A percentile compares a stretch with the other conserved stretches of the same genome.
Conservation (phyloP, 768 basidiomycete species). For the Cyclocybe aegerita region DNA sequence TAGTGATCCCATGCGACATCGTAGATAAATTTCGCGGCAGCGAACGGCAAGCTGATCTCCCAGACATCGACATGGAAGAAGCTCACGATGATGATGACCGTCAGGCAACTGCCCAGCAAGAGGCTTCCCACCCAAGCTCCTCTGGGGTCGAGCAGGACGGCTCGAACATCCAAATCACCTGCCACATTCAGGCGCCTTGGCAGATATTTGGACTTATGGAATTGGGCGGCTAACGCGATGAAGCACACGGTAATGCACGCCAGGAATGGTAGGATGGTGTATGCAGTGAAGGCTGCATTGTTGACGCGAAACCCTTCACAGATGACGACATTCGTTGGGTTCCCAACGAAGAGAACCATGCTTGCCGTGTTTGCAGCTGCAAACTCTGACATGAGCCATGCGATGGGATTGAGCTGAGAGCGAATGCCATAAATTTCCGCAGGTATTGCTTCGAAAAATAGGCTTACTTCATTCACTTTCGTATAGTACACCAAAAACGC, state of each 20-base stretch:
- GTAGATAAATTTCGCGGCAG: slow-evolving; percentile 64
- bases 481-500: slow-evolving; percentile 85
- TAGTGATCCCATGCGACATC: slow-evolving; percentile 65
- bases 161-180: slow-evolving; percentile 46
- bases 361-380: slow-evolving; percentile 80
- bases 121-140: slow-evolving; percentile 75
- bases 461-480: slow-evolving; percentile 44
- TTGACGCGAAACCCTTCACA: slow-evolving; percentile 83
- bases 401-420: slow-evolving; percentile 36
- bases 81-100: slow-evolving; percentile 74
- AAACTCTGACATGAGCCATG: slow-evolving; percentile 67
- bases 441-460: background rate
- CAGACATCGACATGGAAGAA: slow-evolving; percentile 79
- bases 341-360: slow-evolving; percentile 78
- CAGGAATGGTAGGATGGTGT: slow-evolving; percentile 80
- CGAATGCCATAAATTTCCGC: background rate
- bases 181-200: slow-evolving; percentile 40
- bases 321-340: slow-evolving; percentile 93
- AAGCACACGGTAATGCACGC: slow-evolving; percentile 65
- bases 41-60: slow-evolving; percentile 84
- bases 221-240: slow-evolving; percentile 57
- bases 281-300: slow-evolving; percentile 77
- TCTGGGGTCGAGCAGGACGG: slow-evolving; percentile 70
- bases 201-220: slow-evolving; percentile 52
- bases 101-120: slow-evolving; percentile 64